Percentiles rank a stretch among this genome's conserved stretches.
phyloP scores from a whole-genome alignment of 495 filamentous ascomycete species.

The Hypoxylon trugodes region DNA sequence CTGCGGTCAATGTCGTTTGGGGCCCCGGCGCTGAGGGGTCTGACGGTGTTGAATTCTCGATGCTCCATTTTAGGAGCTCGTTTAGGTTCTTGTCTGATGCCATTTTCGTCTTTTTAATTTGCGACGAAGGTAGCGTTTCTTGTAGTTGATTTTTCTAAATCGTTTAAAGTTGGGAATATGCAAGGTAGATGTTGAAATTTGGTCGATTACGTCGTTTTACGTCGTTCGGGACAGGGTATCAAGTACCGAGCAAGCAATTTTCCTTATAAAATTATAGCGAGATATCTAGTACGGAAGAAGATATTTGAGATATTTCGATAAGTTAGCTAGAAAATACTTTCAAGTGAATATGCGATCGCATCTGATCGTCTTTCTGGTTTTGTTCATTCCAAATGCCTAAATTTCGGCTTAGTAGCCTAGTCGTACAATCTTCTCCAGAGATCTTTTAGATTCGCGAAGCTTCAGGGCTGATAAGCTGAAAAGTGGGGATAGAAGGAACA shows the following conservation, averaged over 20 bases:
- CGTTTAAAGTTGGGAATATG: background rate
- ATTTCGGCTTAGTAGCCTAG: conserved; percentile 11
- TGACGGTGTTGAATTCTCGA: conserved; percentile 73
- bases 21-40: conserved; percentile 51
- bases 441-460: conserved; percentile 48
- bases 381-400: background rate
- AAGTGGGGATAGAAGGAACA: conserved; percentile 6
- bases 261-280: background rate
- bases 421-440: conserved; percentile 22
- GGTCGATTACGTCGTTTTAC: conserved; percentile 33
- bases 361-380: background rate
- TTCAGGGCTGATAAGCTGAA: conserved; percentile 40
- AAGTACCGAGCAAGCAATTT: conserved; percentile 8
- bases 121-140: background rate
- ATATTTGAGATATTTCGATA: background rate
- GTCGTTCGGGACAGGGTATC: conserved; percentile 15
- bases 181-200: conserved; percentile 16
- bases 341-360: background rate
- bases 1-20: conserved; percentile 62
- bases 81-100: conserved; percentile 55
- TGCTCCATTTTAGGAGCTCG: conserved; percentile 91
- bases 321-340: background rate
- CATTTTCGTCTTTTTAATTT: conserved; percentile 41
- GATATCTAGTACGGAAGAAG: background rate
- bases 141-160: background rate